These are phyloP conservation scores for Paramecium biaurelia DNA, from an alignment of 73 alveolate genomes.

Conservation along the genomic window DNA sequence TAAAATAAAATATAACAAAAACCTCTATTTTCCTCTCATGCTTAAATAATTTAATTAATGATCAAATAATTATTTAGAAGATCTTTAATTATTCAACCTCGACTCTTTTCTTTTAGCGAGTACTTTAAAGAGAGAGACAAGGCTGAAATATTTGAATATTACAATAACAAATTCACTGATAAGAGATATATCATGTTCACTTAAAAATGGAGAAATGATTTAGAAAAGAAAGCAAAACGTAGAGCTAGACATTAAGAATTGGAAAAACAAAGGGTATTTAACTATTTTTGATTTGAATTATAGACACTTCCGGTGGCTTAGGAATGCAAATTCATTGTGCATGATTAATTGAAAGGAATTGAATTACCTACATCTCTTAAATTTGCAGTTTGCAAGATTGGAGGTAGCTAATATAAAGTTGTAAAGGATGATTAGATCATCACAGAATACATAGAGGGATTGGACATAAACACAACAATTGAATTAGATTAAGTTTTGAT, in stretches of 20 bases:
- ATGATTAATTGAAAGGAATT: conserved; percentile 15
- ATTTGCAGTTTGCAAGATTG: conserved; percentile 72
- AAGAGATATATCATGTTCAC: conserved; percentile 13
- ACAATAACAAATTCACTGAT: not conserved
- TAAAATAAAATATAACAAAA: not conserved
- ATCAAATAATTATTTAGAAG: conserved; percentile 18
- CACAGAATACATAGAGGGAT: conserved; percentile 66
- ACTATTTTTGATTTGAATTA: not conserved
- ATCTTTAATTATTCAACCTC: not conserved
- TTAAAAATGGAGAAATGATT: conserved; percentile 12
- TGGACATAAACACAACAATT: conserved; percentile 70
- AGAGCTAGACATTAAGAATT: conserved; percentile 14
- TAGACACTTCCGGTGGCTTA: conserved; percentile 13
- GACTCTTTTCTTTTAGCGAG: not conserved
- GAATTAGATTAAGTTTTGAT: conserved; percentile 73
- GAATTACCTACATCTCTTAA: conserved; percentile 54
- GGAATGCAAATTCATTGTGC: conserved; percentile 19
- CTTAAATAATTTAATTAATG: not conserved
- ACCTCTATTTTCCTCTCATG: not conserved
- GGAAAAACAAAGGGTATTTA: conserved; percentile 16
- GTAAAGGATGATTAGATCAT: conserved; percentile 72
- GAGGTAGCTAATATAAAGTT: conserved; percentile 73
- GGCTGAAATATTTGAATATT: conserved; percentile 6
- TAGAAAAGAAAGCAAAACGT: conserved; percentile 21
- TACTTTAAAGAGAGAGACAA: conserved; percentile 22